Evolutionary conservation across 1,284 basidiomycete genomes (phyloP).

Genomic region (Pisolithus thermaeus): DNA sequence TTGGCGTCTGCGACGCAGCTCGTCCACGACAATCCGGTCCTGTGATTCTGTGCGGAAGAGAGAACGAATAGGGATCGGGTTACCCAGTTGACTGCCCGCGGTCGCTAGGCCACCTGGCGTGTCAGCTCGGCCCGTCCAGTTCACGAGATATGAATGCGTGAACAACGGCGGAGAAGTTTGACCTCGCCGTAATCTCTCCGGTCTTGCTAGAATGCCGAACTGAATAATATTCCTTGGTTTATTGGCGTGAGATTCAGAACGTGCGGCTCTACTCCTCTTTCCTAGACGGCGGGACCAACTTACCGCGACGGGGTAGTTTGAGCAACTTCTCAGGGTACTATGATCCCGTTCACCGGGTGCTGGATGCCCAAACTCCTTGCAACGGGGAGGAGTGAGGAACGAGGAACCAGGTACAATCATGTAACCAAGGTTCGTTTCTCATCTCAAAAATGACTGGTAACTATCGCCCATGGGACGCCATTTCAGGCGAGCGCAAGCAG

Average conservation of each 20-base stretch:
- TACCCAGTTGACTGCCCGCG: neutral
- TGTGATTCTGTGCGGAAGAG: neutral
- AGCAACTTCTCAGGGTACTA: neutral
- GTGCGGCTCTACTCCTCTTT: too few species aligned
- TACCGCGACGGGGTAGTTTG: neutral
- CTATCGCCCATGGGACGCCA: neutral
- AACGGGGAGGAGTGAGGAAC: neutral
- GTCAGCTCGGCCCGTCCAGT: too few species aligned
- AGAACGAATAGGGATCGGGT: neutral
- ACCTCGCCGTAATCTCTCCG: neutral
- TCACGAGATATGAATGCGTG: neutral
- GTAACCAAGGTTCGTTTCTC: neutral
- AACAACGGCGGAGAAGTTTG: neutral
- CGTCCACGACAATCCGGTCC: neutral
- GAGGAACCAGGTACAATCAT: conserved; percentile 1
- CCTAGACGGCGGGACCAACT: neutral
- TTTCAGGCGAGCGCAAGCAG: too few species aligned
- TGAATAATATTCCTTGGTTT: too few species aligned
- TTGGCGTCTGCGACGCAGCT: neutral
- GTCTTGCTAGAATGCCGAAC: neutral
- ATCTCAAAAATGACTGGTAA: neutral
- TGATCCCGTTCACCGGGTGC: neutral
- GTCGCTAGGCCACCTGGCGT: too few species aligned
- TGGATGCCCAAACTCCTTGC: neutral
- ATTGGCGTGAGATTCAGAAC: too few species aligned